Base-by-base conservation (phyloP, 257 asterid genomes). In the Leonotis leonurus region DNA sequence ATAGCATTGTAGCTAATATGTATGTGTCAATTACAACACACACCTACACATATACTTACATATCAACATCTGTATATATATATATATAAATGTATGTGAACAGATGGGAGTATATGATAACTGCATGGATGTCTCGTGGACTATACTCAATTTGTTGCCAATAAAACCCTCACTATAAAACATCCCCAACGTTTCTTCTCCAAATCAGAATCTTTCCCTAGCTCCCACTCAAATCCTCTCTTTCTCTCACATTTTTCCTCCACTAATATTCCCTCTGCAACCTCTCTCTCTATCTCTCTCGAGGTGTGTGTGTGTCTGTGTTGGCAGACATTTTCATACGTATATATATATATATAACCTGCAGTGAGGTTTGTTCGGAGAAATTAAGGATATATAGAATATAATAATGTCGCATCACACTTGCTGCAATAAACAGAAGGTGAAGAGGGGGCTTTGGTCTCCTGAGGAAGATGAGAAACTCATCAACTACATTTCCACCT, bases 361-460 rank as follows among this genome's bases (percentile, higher is more conserved):
- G n/a, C n/a, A n/a, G n/a, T n/a, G n/a, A n/a, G n/a, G n/a, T 37
- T 41, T 5, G 1, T 4, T 3, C 2, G 45, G 43, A 48, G 62
- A 29, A 27, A 16, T 22, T 18, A 24, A 43, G 56, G 57, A 4
- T 55, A 40, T n/a, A n/a, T n/a, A n/a, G n/a, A n/a, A n/a, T n/a
- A n/a, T n/a, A n/a, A n/a, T 2, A 52, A 65, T 40, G 48, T 11
- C 52, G 24, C 27, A 32, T 20, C 84, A 75, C 32, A 64, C 17
- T 16, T 79, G 84, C 59, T 79, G 81, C 70, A 56, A 43, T 52
- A 72, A 63, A 29, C 70, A 69, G 45, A 63, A 48, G 2, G 77
- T 79, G 61, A 75, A 54, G 73, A 70, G 79, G 14, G 84, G 81
- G 5, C 52, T 79, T 0, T 79, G 84, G 84, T 69, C 84, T 0